Evolutionary conservation across 116 monocot genomes (phyloP), one percentile per base, ranked within the genome.

Genomic region (Papilionanthe hybrid): DNA sequence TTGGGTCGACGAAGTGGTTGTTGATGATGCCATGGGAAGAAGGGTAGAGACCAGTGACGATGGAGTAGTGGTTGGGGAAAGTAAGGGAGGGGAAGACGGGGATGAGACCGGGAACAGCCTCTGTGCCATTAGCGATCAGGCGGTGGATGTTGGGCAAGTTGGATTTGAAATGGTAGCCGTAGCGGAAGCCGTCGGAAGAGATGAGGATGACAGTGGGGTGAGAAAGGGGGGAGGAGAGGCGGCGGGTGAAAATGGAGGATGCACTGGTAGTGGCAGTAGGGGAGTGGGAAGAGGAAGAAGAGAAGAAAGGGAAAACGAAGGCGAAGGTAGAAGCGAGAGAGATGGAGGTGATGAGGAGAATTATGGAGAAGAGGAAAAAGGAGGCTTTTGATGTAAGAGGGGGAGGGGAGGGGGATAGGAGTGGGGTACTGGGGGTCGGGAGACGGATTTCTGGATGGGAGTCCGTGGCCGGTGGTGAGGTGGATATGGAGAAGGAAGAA

Each of bases 1-100:
- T 42, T 1, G 86, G 89, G 13, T 89, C 89, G 72, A 82, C 73
- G 56, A 89, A 89, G 72, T 49, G 22, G 80, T 89, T 89, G 81
- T 82, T 80, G 82, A 89, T 82, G 79, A 89, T 80, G 53, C 89
- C 89, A 72, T 89, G 89, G 77, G 60, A 72, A 30, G 84, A 5
- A 0, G 89, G 89, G 81, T 86, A 86, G 81, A 89, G 81, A 9
- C 89, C 89, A 4, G 91, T 91, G 84, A 78, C 91, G 77, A 91
- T 88, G 85, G 91, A 86, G 83, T 88, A 91, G 83, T 91, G 91
- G 81, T 91, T 91, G 72, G 91, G 91, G 81, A 91, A 89, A 22
- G 88, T 91, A 63, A 88, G 77, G 68, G 85, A 83, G 60, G 91
- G 89, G 83, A 86, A 91, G 66, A 85, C 81, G 27, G 89, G 88